Base-by-base conservation (phyloP, 2,329 filamentous ascomycete genomes). In the Tolypocladium cylindrosporum region DNA sequence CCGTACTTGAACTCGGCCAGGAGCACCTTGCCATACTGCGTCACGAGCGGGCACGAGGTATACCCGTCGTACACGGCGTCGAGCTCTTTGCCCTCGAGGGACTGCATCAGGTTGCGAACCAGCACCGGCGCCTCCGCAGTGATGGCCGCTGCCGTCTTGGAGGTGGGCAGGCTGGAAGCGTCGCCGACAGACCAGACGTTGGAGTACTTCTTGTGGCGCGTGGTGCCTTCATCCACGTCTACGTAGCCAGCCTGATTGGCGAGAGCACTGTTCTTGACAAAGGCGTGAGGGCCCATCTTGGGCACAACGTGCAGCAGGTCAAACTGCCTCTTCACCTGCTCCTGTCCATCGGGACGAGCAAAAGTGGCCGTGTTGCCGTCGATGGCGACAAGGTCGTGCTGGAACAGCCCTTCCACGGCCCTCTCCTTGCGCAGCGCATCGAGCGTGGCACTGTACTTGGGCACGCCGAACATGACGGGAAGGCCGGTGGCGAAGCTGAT, bases 1-100 rank as follows among this genome's bases (percentile, higher is more conserved):
- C 80, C 83, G 60, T 87, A 87, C 71, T 83, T 85, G 74, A 87
- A 87, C 68, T 87, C 84, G 0, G 82, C 82, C 10, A 87, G 77
- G 24, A 87, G 72, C 1, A 87, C 81, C 71, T 86, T 85, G 59
- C 81, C 80, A 61, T 85, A 83, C 62, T 84, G 75, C 1, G 79
- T 82, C 59, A 76, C 51, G 2, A 83, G 72, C 6, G 80, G 80
- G 64, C 80, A 83, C 0, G 79, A 82, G 5, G 80, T 80, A 68
- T 83, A 83, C 2, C 80, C 80, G 60, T 83, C 79, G 58, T 83
- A 83, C 1, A 61, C 62, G 0, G 72, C 72, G 24, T 78, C 70
- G 0, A 71, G 68, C 11, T 73, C 66, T 63, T 77, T 75, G 40
- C 77, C 79, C 19, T 81, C 75, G 55, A 79, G 64, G 0, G 72